phyloP scores from a whole-genome alignment of 1,139 yeast species.

The Protomyces gravidus region DNA sequence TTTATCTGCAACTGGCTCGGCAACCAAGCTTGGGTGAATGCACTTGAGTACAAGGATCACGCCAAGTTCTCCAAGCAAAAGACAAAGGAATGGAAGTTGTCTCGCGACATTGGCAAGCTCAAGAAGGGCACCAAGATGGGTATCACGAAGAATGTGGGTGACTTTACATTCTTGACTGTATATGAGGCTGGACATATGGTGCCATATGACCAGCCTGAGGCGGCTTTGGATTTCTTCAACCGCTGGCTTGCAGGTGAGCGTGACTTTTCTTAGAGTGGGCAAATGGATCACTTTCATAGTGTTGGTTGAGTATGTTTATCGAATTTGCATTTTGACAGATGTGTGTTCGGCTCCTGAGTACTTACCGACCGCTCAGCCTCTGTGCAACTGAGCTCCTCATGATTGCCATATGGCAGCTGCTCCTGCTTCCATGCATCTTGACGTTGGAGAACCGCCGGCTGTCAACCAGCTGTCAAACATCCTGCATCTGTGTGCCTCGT shows the following conservation, averaged over 20 bases:
- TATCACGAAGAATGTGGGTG: conserved; percentile 53
- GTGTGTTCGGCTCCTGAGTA: too few species aligned
- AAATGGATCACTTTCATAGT: too few species aligned
- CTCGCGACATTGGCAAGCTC: conserved; percentile 24
- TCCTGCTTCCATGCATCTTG: too few species aligned
- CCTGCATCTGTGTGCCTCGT: too few species aligned
- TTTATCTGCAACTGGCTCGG: conserved; percentile 80
- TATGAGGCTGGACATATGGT: conserved; percentile 63
- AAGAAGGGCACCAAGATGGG: conserved; percentile 52
- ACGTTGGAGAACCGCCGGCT: too few species aligned
- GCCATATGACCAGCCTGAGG: conserved; percentile 75
- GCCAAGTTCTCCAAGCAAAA: conserved; percentile 40
- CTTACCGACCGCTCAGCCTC: too few species aligned
- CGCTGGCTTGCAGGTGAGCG: conserved; percentile 50
- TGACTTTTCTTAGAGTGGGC: too few species aligned
- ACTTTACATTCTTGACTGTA: conserved; percentile 60
- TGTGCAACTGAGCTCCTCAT: too few species aligned
- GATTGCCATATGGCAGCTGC: too few species aligned
- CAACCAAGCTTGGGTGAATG: conserved; percentile 71
- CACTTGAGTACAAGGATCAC: conserved; percentile 55
- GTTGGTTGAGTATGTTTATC: too few species aligned
- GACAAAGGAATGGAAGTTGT: conserved; percentile 42
- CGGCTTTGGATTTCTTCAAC: conserved; percentile 69
- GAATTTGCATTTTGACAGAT: too few species aligned
- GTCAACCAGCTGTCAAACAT: too few species aligned